Evolutionary conservation across 2,329 filamentous ascomycete genomes (phyloP).

Genomic region (Ascocoryne sarcoides): DNA sequence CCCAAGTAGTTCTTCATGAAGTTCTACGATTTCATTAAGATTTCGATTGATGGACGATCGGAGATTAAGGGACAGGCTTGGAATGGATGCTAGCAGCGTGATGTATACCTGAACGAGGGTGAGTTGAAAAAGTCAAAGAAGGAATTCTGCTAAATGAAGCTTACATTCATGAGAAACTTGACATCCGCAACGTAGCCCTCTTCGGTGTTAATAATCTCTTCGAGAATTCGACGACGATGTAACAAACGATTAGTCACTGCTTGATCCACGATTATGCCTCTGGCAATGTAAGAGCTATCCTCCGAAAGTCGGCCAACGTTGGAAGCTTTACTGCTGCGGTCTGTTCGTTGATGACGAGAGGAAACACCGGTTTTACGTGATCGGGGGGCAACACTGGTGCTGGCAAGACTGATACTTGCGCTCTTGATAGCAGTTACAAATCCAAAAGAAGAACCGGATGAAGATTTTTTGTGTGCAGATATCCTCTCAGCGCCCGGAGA

Average conservation of each 20-base stretch:
- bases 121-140: neutral
- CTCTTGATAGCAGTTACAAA: slow-evolving; percentile 78
- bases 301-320: slow-evolving; percentile 54
- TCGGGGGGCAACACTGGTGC: slow-evolving; percentile 57
- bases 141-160: slow-evolving; percentile 46
- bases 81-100: slow-evolving; percentile 64
- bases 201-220: slow-evolving; percentile 80
- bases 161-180: slow-evolving; percentile 76
- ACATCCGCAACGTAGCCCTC: slow-evolving; percentile 83
- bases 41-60: slow-evolving; percentile 70
- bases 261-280: slow-evolving; percentile 48
- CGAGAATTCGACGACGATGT: slow-evolving; percentile 69
- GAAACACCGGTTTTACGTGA: slow-evolving; percentile 44
- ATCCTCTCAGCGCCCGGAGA: slow-evolving; percentile 32
- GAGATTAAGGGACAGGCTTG: slow-evolving; percentile 53
- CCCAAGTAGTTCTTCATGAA: slow-evolving; percentile 74
- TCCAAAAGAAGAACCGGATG: slow-evolving; percentile 66
- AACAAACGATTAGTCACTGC: slow-evolving; percentile 62
- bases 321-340: slow-evolving; percentile 54
- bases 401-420: slow-evolving; percentile 68
- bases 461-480: slow-evolving; percentile 45
- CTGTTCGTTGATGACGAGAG: slow-evolving; percentile 49
- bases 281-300: slow-evolving; percentile 53
- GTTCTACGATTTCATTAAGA: slow-evolving; percentile 66
- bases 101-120: slow-evolving; percentile 54